Conservation (phyloP, 2,329 filamentous ascomycete genomes). For the Bipolaris oryzae region DNA sequence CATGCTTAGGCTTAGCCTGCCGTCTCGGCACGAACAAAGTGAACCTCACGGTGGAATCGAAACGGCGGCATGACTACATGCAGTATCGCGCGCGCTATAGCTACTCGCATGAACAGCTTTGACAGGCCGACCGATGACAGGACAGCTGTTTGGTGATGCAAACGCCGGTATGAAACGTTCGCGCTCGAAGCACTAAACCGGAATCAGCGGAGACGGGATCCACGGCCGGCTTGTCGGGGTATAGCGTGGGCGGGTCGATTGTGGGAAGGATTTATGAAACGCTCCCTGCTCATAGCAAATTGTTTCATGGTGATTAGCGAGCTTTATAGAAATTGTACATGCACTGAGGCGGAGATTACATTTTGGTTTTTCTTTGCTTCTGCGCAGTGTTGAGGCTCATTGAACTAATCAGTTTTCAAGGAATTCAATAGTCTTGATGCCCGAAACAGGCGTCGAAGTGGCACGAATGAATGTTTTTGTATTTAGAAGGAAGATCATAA, state of each 20-base stretch:
- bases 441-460: background rate
- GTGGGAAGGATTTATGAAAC: slow-evolving; percentile 21
- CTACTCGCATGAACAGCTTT: slow-evolving; percentile 15
- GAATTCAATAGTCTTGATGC: background rate
- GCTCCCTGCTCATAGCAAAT: slow-evolving; percentile 22
- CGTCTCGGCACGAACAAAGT: slow-evolving; percentile 2
- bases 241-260: slow-evolving; percentile 17
- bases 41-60: slow-evolving; percentile 1
- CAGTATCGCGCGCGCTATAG: slow-evolving; percentile 24
- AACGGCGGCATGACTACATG: slow-evolving; percentile 12
- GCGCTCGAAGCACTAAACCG: slow-evolving; percentile 17
- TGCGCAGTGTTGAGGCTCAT: background rate
- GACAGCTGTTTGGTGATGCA: slow-evolving; percentile 20
- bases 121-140: slow-evolving; percentile 12
- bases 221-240: background rate
- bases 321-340: slow-evolving; percentile 19
- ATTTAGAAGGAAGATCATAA: background rate
- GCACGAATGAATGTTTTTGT: too few relatives aligned
- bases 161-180: slow-evolving; percentile 27
- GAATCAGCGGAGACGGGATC: background rate
- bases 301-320: slow-evolving; percentile 23
- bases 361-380: background rate
- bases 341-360: slow-evolving; percentile 5
- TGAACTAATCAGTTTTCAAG: background rate
- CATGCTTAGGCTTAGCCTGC: slow-evolving; percentile 2